Evolutionary conservation across 2,329 filamentous ascomycete species (phyloP).

Genomic region (Colletotrichum trifolii): DNA sequence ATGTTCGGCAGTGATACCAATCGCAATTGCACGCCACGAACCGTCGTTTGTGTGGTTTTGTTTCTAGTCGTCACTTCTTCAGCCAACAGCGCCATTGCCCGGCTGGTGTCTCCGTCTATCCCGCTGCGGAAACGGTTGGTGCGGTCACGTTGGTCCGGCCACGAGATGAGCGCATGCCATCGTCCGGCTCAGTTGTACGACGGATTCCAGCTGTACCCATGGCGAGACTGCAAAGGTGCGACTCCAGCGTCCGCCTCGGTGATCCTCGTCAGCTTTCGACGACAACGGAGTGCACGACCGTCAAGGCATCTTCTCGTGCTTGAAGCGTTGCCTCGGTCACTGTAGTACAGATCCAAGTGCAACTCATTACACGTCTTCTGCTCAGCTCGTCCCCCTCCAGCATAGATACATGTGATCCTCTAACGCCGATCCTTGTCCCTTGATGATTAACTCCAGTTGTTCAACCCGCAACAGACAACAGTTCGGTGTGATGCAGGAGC

Average conservation of each 20-base stretch:
- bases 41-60: too few species aligned
- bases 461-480: slow-evolving; percentile 2
- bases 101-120: not conserved
- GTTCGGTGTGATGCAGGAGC: slow-evolving; percentile 2
- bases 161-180: not conserved
- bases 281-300: too few species aligned
- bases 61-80: not conserved
- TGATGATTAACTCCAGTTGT: slow-evolving; percentile 9
- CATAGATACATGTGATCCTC: slow-evolving; percentile 20
- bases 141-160: too few species aligned
- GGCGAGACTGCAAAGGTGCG: not conserved
- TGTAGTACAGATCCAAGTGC: not conserved
- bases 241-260: too few species aligned
- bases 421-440: slow-evolving; percentile 27
- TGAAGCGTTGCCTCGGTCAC: too few species aligned
- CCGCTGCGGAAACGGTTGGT: not conserved
- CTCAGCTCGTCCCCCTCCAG: too few species aligned
- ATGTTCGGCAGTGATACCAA: too few species aligned
- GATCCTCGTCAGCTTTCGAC: not conserved
- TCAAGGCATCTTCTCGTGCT: too few species aligned
- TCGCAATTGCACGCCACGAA: too few species aligned
- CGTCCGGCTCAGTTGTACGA: slow-evolving; percentile 4
- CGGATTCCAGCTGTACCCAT: not conserved
- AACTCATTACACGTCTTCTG: slow-evolving; percentile 1
- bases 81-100: not conserved